phyloP scores from a whole-genome alignment of 305 asterid species.

The Fraxinus xanthoxyloides region DNA sequence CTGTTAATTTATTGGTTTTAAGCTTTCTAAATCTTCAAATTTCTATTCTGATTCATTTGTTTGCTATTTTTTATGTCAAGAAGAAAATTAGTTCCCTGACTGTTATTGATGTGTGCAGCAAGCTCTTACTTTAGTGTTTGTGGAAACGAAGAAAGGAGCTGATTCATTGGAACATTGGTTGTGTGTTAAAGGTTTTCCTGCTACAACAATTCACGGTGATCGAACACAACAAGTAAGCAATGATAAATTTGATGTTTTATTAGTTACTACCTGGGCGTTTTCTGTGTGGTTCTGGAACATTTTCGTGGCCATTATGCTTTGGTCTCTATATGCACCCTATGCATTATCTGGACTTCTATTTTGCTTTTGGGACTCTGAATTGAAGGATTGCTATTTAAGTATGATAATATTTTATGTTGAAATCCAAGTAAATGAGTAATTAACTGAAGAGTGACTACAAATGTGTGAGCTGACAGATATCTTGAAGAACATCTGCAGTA shows the following conservation, averaged over 20 bases:
- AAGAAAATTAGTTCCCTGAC: not conserved
- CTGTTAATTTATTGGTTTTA: not conserved
- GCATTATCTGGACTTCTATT: not conserved
- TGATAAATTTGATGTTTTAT: not conserved
- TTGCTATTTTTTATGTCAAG: not conserved
- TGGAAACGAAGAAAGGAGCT: constrained; percentile 78
- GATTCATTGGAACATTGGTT: constrained; percentile 72
- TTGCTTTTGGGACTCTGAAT: not conserved
- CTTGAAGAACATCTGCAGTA: not conserved
- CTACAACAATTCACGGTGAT: constrained; percentile 76
- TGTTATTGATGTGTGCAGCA: constrained; percentile 32
- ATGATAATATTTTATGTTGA: not conserved
- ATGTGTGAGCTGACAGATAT: not conserved
- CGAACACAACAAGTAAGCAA: constrained; percentile 55
- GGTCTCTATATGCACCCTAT: not conserved
- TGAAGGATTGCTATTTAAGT: not conserved
- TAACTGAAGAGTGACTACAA: not conserved
- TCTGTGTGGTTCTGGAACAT: not conserved
- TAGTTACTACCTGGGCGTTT: not conserved
- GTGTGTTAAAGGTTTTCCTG: constrained; percentile 61
- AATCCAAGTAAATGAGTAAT: not conserved
- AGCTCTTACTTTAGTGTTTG: constrained; percentile 68
- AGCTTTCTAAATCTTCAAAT: not conserved
- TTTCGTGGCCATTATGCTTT: not conserved
- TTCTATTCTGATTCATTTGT: not conserved